phyloP scores from a whole-genome alignment of 768 basidiomycete species.

The Russula abietina region DNA sequence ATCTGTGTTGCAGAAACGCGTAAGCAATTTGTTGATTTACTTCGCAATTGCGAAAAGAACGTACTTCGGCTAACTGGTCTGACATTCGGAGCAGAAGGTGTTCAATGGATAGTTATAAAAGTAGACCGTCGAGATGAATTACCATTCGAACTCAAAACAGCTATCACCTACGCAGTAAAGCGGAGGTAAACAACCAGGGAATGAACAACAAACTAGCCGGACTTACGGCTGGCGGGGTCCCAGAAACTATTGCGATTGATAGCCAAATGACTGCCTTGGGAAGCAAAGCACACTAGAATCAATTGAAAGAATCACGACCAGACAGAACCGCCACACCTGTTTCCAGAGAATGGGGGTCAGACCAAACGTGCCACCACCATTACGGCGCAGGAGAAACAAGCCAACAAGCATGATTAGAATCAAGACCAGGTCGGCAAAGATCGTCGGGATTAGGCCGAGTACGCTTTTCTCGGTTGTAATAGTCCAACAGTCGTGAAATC shows the following conservation, averaged over 20 bases:
- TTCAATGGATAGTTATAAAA: not conserved
- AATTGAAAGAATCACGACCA: not conserved
- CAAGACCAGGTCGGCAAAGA: not conserved
- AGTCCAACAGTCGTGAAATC: not conserved
- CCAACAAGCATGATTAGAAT: slow-evolving; percentile 5
- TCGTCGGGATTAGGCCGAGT: not conserved
- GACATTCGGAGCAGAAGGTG: not conserved
- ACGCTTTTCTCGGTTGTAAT: not conserved
- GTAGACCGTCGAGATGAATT: too few relatives aligned
- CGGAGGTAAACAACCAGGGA: not conserved
- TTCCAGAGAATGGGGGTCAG: not conserved
- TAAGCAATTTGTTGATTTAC: not conserved
- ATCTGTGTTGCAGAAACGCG: not conserved
- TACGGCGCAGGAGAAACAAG: not conserved
- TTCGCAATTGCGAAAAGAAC: not conserved
- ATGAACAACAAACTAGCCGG: too few relatives aligned
- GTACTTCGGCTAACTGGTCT: not conserved
- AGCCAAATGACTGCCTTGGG: not conserved
- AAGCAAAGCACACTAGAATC: not conserved
- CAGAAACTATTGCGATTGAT: not conserved
- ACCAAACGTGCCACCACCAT: not conserved
- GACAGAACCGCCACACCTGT: not conserved
- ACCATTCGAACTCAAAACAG: not conserved
- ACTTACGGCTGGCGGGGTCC: not conserved
- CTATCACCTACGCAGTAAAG: not conserved